Base-by-base conservation (phyloP, 208 protist species). In the Acanthamoeba sp. region DNA sequence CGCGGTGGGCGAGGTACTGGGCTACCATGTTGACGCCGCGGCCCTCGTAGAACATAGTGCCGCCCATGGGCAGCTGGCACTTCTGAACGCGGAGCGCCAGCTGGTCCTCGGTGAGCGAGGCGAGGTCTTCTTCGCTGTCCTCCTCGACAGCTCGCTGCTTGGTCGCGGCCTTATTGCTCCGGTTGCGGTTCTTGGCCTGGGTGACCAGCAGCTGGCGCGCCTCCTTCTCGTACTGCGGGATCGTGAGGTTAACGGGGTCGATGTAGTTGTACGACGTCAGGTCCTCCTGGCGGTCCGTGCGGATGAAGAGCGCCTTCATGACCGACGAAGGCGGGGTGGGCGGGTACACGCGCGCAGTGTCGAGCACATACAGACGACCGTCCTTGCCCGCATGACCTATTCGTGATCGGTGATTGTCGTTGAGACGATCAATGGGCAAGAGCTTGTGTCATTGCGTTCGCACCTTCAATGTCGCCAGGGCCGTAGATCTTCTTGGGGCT, bases 381-480 rank as follows among this genome's bases (percentile, higher is more conserved):
- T 93, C 87, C 40, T 69, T 93, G 38, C 87, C 87, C 24, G 76
- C 20, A 50, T 93, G 87, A 1, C 87, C 87, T 93, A 36, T 55
- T 27, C 7, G 48, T 52, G 1, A 0, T 1, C 4, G 1, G 48
- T 52, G 48, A 52, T 2, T 1, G 0, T 9, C 18, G 48, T 52
- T 9, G 1, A 0, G 59, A 50, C 6, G 32, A 55, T 18, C 40
- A 14, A 66, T 6, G 38, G n/a, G n/a, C n/a, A n/a, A 36, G 34
- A 50, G 32, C 5, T 1, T 29, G 18, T n/a, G n/a, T n/a, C n/a
- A n/a, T n/a, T n/a, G n/a, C n/a, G n/a, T 29, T 48, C n/a, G 6
- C 34, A 93, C 87, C 87, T 76, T 93, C 87, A 55, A 93, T 93
- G 40, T 93, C 87, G 40, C 59, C 87, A 2, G 87, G 87, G 16